phyloP scores from a whole-genome alignment of 2,329 filamentous ascomycete species.

The Monosporascus sp. region DNA sequence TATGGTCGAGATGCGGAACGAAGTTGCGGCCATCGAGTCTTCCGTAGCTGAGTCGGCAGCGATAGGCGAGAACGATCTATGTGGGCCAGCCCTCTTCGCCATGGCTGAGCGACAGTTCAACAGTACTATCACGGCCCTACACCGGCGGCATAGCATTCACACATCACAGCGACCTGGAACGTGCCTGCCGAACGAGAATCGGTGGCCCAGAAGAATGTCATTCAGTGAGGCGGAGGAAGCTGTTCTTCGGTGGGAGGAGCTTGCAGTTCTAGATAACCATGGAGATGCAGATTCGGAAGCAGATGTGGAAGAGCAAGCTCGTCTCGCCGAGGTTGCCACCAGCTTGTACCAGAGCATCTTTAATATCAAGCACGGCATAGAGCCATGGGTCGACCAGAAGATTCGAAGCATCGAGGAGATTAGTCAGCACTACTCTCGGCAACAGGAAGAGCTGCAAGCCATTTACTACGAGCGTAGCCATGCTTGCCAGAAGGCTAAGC shows the following conservation, averaged over 20 bases:
- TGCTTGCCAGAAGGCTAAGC: constrained; percentile 61
- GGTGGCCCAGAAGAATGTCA: constrained; percentile 67
- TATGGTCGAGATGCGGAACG: constrained; percentile 15
- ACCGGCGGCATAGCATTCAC: constrained; percentile 57
- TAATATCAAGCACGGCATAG: constrained; percentile 46
- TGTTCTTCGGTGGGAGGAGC: constrained; percentile 60
- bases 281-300: constrained; percentile 21
- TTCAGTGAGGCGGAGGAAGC: constrained; percentile 73
- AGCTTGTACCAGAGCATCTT: constrained; percentile 49
- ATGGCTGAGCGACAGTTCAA: constrained; percentile 42
- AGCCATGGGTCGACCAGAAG: constrained; percentile 57
- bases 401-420: constrained; percentile 52
- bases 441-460: constrained; percentile 59
- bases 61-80: constrained; percentile 54
- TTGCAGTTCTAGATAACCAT: constrained; percentile 38
- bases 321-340: constrained; percentile 47
- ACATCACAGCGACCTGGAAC: constrained; percentile 25
- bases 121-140: constrained; percentile 43
- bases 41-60: constrained; percentile 53
- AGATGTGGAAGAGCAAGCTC: constrained; percentile 9
- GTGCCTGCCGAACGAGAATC: constrained; percentile 45
- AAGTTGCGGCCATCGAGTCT: constrained; percentile 35
- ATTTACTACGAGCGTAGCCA: constrained; percentile 68
- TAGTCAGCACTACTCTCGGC: constrained; percentile 55
- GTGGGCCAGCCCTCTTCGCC: constrained; percentile 46